Percentiles rank a stretch among this genome's conserved stretches.
Evolutionary conservation across 1,284 basidiomycete genomes (phyloP).

Genomic region (Exobasidium rhododendri): DNA sequence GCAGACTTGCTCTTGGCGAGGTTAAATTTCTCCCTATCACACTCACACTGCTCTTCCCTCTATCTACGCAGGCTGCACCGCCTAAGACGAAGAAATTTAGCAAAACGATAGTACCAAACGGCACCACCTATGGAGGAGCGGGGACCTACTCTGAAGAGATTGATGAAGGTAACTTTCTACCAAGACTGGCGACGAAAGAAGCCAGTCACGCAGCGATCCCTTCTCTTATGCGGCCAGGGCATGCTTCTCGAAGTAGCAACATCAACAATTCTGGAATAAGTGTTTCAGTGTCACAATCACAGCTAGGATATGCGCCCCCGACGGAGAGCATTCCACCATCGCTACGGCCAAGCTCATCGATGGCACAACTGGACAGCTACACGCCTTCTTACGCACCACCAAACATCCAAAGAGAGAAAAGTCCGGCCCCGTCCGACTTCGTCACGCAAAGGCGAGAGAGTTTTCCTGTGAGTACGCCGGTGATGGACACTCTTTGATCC

Average conservation of each 20-base stretch:
- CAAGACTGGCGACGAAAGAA: constrained; percentile 23
- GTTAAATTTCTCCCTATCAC: neutral
- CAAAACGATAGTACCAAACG: constrained; percentile 26
- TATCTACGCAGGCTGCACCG: constrained; percentile 25
- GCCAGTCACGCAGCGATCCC: constrained; percentile 32
- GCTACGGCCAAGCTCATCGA: constrained; percentile 41
- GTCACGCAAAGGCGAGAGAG: constrained; percentile 13
- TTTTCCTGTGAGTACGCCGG: neutral
- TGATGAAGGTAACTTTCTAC: constrained; percentile 20
- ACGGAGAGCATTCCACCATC: constrained; percentile 35
- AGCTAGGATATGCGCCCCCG: constrained; percentile 16
- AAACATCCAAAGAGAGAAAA: constrained; percentile 31
- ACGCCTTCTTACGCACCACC: constrained; percentile 46
- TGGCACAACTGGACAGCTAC: constrained; percentile 44
- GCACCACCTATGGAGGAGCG: constrained; percentile 44
- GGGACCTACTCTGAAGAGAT: constrained; percentile 40
- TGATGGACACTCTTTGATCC: no score
- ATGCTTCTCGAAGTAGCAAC: constrained; percentile 4
- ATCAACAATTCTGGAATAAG: constrained; percentile 13
- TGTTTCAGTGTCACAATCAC: constrained; percentile 8
- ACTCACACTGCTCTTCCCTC: neutral
- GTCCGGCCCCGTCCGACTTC: constrained; percentile 29
- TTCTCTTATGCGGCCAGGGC: constrained; percentile 33
- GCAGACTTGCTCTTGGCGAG: neutral
- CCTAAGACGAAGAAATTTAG: constrained; percentile 33